Base-by-base conservation (phyloP, 108 stramenopile species). In the Aureococcus anophagefferens region DNA sequence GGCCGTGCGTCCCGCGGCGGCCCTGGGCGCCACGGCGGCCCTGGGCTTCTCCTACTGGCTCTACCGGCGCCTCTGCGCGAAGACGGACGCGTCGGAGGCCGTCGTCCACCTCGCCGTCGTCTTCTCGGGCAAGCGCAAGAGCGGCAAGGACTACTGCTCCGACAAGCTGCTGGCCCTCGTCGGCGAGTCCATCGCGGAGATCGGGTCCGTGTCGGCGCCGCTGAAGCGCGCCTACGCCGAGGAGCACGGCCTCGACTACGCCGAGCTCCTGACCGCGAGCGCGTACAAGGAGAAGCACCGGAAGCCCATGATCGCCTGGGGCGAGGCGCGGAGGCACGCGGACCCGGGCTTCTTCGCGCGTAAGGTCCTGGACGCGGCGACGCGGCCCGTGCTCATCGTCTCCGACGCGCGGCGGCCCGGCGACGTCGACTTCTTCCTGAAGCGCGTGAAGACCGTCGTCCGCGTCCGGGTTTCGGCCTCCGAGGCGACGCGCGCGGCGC, bases 341-440 rank as follows among this genome's bases (percentile, higher is more conserved):
- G 68, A 68, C 51, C 35, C 68, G 30, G 68, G 68, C 14, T 68
- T 28, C 31, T 68, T 68, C 35, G 68, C 68, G 33, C 33, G 68
- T 0, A 30, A 51, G 51, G 51, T 59, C 14, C 18, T 46, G 30
- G 46, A 9, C 3, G 34, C 9, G 5, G 34, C 34, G 3, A 16
- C n/a, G 14, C 11, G 28, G 31, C 51, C 68, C 3, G 17, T 68
- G 3, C 35, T 68, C 14, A 36, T 68, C 51, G 35, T 68, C 31
- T 68, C 68, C 45, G 68, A 68, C 51, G 68, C 68, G 30, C 45
- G 68, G 31, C 45, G 68, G 18, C 31, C 34, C 30, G 13, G 18
- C 51, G 68, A 68, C 68, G 1, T 68, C 31, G 68, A 13, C 30
- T 68, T 33, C 68, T 68, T 68, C 31, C 3, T 21, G 4, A 13